These are phyloP conservation scores for Fusarium sp. DNA, from an alignment of 2,329 filamentous ascomycete species.

Conservation along the genomic window DNA sequence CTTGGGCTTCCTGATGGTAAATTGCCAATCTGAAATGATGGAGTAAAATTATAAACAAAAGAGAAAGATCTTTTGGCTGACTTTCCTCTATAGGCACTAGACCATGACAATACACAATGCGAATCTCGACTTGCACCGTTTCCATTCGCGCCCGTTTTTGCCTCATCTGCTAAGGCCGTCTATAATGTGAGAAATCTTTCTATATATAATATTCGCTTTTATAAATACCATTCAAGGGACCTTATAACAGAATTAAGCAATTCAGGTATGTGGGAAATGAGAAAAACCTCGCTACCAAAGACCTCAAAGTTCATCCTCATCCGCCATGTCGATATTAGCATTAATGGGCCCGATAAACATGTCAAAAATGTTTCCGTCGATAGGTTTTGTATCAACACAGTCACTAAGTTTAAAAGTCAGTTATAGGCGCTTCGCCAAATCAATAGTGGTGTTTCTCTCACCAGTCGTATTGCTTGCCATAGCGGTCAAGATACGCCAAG, in stretches of 20 bases:
- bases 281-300: neutral
- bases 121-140: neutral
- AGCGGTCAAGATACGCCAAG: neutral
- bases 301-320: neutral
- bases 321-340: neutral
- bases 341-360: constrained; percentile 16
- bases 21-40: no score
- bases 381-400: constrained; percentile 21
- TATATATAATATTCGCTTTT: neutral
- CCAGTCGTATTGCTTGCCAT: neutral
- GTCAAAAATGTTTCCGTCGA: constrained; percentile 11
- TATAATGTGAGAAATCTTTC: neutral
- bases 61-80: neutral
- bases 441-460: neutral
- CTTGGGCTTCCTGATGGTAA: no score
- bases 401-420: neutral
- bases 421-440: no score
- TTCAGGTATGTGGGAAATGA: neutral
- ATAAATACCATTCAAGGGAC: neutral
- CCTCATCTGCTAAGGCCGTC: neutral
- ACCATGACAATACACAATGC: neutral
- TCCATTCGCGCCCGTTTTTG: no score
- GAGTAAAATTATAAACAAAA: neutral
- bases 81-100: neutral
- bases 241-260: neutral